Base-by-base conservation (phyloP, 208 protist genomes). In the Strigomonas culicis region DNA sequence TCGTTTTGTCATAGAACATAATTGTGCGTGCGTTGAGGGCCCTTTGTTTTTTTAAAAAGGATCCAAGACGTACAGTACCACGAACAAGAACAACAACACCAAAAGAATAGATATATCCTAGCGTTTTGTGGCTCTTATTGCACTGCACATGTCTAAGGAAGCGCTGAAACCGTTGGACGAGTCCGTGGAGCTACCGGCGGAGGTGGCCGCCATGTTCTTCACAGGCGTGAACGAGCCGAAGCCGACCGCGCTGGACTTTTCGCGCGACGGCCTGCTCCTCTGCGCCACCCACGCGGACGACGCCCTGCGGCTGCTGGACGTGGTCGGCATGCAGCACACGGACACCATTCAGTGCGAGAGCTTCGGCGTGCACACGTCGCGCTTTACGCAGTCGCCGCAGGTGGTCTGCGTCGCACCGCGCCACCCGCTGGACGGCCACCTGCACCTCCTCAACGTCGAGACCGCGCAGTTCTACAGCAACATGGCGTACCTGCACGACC, bases 241-340 rank as follows among this genome's bases (percentile, higher is more conserved):
- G 24, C 79, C 81, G n/a, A 80, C 73, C 4, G 56, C 74, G 17
- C 81, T 89, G 63, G 82, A 91, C 56, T 95, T 95, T 49, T 91
- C 85, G 1, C 59, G 82, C 4, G 82, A 93, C 43, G 89, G 89
- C 1, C 58, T 70, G 15, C 62, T 74, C 52, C 91, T 90, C 63
- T 55, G 87, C 52, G 91, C 89, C 0, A 70, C 89, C 0, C 85
- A 92, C 70, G 70, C 47, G 21, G 89, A 95, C 62, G 89, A 93
- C 59, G 77, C 89, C 4, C 49, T 95, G 31, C 84, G 86, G 0
- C 31, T 92, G 10, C 67, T 86, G n/a, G 77, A 95, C 51, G 82
- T 90, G n/a, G 49, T 52, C 11, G 55, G 66, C 2, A 64, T 95
- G 30, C 34, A 47, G 6, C 81, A 83, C 61, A 76, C 63, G 3